Evolutionary conservation across 306 rosid species (phyloP), one percentile per base, ranked within the genome.

Genomic region (Pyrus bretschneideri): DNA sequence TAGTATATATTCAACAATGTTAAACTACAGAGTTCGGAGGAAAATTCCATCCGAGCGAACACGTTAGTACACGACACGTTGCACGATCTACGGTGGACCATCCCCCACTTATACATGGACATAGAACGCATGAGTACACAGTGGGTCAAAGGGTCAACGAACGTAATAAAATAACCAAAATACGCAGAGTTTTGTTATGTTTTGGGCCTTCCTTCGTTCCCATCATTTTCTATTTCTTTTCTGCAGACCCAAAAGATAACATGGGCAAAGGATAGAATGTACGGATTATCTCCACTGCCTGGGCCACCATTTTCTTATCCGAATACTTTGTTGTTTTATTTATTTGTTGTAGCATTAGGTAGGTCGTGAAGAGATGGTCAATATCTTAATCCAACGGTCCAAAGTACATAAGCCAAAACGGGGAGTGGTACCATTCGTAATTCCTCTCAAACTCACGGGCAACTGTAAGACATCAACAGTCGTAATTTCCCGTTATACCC

Each of bases 401-500:
- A 35, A 11, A 66, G 21, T 8, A 2, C 23, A 10, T 0, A 4
- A 1, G 11, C 15, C 18, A 21, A 66, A 64, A 31, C 66, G 75
- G 42, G 63, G n/a, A 72, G 27, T 54, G 79, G 73, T 2, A 66
- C 15, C 5, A 11, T 6, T 45, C 10, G 87, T 40, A 80, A 71
- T 80, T 60, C 9, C 21, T 14, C 1, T 1, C 23, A 72, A 40
- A 10, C 3, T 5, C 6, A 23, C 19, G 79, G 82, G 54, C 6
- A 29, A 10, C 40, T 25, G 13, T 21, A 25, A 5, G 9, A 29
- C 45, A 19, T 2, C 4, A n/a, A 51, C 42, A 10, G 64, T 15
- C 23, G 2, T 4, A 0, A 0, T 35, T 35, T 7, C 87, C 93
- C 61, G 62, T 75, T 91, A 29, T 85, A 46, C 70, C 90, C 91